Conservation (phyloP, 495 filamentous ascomycete genomes). For the Hyaloscypha hepaticicola region DNA sequence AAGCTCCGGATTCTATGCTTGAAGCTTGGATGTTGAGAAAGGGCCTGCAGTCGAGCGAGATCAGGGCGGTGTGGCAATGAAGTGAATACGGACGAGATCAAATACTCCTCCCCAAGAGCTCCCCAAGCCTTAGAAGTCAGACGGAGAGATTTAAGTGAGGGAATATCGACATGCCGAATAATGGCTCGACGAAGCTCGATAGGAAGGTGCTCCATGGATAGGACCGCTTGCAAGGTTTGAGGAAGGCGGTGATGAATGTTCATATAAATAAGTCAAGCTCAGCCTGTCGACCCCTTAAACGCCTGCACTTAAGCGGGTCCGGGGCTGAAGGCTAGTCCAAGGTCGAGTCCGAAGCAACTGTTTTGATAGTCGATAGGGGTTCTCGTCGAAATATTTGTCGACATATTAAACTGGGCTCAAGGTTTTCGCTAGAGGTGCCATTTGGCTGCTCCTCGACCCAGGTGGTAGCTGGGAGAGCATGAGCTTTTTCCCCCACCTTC, state of each 20-base stretch:
- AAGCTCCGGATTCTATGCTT: slow-evolving; percentile 15
- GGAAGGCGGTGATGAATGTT: neutral
- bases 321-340: neutral
- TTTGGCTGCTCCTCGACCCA: neutral
- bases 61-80: slow-evolving; percentile 21
- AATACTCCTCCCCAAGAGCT: slow-evolving; percentile 19
- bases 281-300: neutral
- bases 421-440: neutral
- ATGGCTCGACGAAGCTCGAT: slow-evolving; percentile 23
- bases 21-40: slow-evolving; percentile 25
- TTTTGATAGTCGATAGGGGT: neutral
- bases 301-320: neutral
- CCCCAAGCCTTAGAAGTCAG: slow-evolving; percentile 23
- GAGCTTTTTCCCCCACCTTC: neutral
- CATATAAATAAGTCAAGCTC: neutral
- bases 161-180: slow-evolving; percentile 11
- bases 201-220: slow-evolving; percentile 23
- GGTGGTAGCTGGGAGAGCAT: neutral
- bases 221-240: neutral
- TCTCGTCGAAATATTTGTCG: neutral
- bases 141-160: slow-evolving; percentile 19
- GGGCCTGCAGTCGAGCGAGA: slow-evolving; percentile 8
- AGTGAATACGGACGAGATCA: slow-evolving; percentile 13
- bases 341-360: neutral
- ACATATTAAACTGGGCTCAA: neutral